Evolutionary conservation across 305 asterid genomes (phyloP).

Genomic region (Fraxinus baroniana): DNA sequence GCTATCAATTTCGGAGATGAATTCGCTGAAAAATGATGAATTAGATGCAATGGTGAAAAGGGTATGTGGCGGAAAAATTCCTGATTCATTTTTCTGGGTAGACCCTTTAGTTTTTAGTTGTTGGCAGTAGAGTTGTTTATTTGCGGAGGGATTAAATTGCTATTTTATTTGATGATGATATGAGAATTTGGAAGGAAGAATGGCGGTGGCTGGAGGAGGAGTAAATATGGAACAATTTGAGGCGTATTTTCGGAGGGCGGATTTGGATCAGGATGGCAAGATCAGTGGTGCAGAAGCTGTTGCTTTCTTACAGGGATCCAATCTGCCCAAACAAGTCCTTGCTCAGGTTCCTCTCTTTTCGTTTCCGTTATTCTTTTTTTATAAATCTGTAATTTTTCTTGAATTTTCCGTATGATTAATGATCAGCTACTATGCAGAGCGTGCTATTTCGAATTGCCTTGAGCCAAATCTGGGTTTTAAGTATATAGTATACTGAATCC

Average conservation of each 20-base stretch:
- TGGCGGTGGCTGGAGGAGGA: conserved; percentile 31
- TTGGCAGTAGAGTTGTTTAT: neutral
- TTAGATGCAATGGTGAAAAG: too few relatives aligned
- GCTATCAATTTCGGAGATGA: too few relatives aligned
- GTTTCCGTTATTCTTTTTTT: neutral
- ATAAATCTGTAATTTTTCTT: neutral
- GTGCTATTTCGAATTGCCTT: neutral
- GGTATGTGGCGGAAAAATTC: too few relatives aligned
- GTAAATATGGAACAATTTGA: conserved; percentile 64
- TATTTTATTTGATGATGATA: conserved; percentile 5
- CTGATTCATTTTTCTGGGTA: too few relatives aligned
- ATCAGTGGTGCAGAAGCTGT: conserved; percentile 94
- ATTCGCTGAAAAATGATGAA: too few relatives aligned
- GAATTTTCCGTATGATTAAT: neutral
- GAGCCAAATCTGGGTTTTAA: neutral
- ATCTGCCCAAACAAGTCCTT: conserved; percentile 71
- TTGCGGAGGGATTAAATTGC: neutral
- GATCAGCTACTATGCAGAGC: neutral
- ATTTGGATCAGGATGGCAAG: conserved; percentile 87
- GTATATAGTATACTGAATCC: neutral
- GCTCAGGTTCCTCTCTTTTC: conserved; percentile 53
- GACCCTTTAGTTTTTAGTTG: neutral
- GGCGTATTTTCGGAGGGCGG: conserved; percentile 72
- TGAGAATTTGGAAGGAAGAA: conserved; percentile 4
- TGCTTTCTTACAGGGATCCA: conserved; percentile 73